Conservation (phyloP, 73 alveolate genomes). For the Paraurostyla sp. region DNA sequence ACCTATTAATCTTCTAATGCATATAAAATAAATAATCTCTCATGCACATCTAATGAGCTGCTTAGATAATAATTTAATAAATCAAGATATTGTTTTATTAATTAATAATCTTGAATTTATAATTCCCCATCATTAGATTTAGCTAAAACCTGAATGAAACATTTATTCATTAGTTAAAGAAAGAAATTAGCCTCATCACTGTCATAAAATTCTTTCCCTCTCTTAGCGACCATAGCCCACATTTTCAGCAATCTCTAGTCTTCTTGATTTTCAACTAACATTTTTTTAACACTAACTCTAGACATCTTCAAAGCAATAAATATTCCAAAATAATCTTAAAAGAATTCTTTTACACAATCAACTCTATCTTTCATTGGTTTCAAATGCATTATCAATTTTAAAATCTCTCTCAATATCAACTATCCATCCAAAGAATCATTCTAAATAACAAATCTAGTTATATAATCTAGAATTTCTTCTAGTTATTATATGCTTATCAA, state of each 20-base stretch:
- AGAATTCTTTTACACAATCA: not conserved
- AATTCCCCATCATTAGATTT: not conserved
- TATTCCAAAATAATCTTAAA: constrained; percentile 17
- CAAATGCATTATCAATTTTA: no score
- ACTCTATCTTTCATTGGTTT: no score
- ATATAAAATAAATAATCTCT: not conserved
- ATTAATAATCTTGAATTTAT: not conserved
- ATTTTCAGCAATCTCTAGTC: not conserved
- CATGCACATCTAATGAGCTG: not conserved
- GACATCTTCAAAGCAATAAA: not conserved
- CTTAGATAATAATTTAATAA: not conserved
- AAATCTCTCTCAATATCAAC: no score
- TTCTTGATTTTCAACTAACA: constrained; percentile 21
- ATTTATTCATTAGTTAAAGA: not conserved
- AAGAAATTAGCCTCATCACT: not conserved
- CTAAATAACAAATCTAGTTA: no score
- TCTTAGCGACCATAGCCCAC: constrained; percentile 56
- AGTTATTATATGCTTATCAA: no score
- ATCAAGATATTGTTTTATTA: not conserved
- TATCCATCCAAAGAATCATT: no score
- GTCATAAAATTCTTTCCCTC: constrained; percentile 8
- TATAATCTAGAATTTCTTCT: no score
- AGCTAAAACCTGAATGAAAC: not conserved
- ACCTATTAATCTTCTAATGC: not conserved
- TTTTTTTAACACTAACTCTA: not conserved